Conservation (phyloP, 805 yeast genomes). For the Saccharomycopsis fermentans region DNA sequence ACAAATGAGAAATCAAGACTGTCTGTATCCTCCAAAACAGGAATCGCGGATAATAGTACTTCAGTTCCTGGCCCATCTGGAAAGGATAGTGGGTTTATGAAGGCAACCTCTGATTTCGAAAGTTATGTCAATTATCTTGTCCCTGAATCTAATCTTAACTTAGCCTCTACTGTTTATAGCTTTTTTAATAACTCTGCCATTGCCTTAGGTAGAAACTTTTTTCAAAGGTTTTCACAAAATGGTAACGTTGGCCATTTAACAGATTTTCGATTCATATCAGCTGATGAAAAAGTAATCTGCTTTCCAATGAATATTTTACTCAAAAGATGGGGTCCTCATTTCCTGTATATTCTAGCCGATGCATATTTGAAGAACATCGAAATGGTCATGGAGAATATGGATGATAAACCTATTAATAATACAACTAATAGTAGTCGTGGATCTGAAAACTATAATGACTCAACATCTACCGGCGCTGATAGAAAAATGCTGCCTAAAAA, state of each 20-base stretch:
- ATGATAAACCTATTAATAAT: background rate
- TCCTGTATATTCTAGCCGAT: conserved; percentile 49
- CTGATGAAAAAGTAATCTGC: conserved; percentile 61
- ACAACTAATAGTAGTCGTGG: background rate
- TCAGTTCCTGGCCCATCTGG: background rate
- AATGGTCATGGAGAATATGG: conserved; percentile 1
- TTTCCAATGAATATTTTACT: conserved; percentile 51
- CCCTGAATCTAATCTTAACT: conserved; percentile 48
- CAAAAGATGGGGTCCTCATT: conserved; percentile 70
- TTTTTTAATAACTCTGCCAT: conserved; percentile 71
- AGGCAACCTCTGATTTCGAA: conserved; percentile 35
- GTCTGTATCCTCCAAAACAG: background rate
- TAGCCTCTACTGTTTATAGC: conserved; percentile 46
- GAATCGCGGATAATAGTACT: background rate
- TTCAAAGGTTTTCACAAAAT: conserved; percentile 41
- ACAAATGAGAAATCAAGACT: background rate
- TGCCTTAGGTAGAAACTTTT: conserved; percentile 65
- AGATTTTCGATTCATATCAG: conserved; percentile 61
- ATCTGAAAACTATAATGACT: background rate
- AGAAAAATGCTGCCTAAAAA: conserved; percentile 1
- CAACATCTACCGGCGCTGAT: background rate
- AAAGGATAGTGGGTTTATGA: background rate
- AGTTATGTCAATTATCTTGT: conserved; percentile 70
- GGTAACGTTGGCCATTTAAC: conserved; percentile 41
- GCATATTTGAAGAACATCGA: conserved; percentile 48